Evolutionary conservation across 495 filamentous ascomycete species (phyloP).

Genomic region (Penicillium chermesinum): DNA sequence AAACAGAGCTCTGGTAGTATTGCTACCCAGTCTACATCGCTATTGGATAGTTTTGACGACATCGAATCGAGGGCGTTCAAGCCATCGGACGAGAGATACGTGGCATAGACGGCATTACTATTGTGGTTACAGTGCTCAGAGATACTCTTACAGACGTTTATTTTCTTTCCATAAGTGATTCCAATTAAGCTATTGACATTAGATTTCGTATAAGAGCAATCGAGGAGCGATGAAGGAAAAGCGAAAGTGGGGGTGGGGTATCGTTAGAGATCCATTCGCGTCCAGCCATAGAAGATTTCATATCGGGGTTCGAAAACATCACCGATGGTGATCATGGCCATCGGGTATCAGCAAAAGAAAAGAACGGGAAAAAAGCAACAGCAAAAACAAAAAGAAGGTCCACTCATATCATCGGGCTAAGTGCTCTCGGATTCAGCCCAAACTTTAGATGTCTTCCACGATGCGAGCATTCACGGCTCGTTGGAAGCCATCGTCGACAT

Average conservation of each 20-base stretch:
- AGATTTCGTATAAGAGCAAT: too few species aligned
- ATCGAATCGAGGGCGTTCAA: not conserved
- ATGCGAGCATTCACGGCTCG: conserved; percentile 78
- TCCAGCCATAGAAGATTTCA: conserved; percentile 21
- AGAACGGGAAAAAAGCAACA: conserved; percentile 7
- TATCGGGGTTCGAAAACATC: too few species aligned
- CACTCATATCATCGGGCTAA: conserved; percentile 17
- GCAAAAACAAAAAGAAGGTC: conserved; percentile 16
- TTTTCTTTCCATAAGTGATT: not conserved
- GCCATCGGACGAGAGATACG: not conserved
- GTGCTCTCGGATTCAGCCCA: not conserved
- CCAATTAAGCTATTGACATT: not conserved
- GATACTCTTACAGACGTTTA: too few species aligned
- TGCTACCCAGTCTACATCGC: not conserved
- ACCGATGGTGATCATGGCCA: not conserved
- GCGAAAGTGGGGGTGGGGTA: conserved; percentile 35
- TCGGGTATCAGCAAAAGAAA: not conserved
- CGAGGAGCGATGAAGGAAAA: not conserved
- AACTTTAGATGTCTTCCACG: conserved; percentile 73
- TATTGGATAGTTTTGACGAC: not conserved
- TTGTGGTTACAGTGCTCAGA: too few species aligned
- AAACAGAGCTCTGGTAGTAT: not conserved
- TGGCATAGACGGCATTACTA: too few species aligned
- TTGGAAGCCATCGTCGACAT: conserved; percentile 61
- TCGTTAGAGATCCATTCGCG: conserved; percentile 24